A percentile compares a stretch with the other conserved stretches of the same genome.
Evolutionary conservation across 345 rosid species (phyloP).

Genomic region (thale cress (Arabidopsis thaliana)): TAIR10.1 NC_003075.7:12367001-12367500

Average conservation of each 20-base stretch:
- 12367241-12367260: conserved; percentile 75
- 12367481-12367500: conserved; percentile 73
- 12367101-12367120: conserved; percentile 40
- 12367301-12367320: conserved; percentile 78
- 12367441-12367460: conserved; percentile 73
- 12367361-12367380: conserved; percentile 77
- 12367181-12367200: conserved; percentile 67
- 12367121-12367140: conserved; percentile 55
- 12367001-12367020: conserved; percentile 31
- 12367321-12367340: conserved; percentile 82
- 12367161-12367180: conserved; percentile 66
- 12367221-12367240: conserved; percentile 78
- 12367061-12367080: conserved; percentile 44
- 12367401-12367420: conserved; percentile 61
- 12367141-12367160: conserved; percentile 79
- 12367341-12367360: conserved; percentile 73
- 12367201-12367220: conserved; percentile 71
- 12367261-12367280: conserved; percentile 67
- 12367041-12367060: conserved; percentile 35
- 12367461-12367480: conserved; percentile 73
- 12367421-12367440: conserved; percentile 77
- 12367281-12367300: conserved; percentile 88
- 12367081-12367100: conserved; percentile 42
- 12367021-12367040: conserved; percentile 58
- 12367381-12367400: conserved; percentile 79